A percentile compares a stretch with the other conserved stretches of the same genome.
These are phyloP conservation scores for Leccinum olivaceopallidum DNA, from an alignment of 768 basidiomycete species.

Conservation along the genomic window DNA sequence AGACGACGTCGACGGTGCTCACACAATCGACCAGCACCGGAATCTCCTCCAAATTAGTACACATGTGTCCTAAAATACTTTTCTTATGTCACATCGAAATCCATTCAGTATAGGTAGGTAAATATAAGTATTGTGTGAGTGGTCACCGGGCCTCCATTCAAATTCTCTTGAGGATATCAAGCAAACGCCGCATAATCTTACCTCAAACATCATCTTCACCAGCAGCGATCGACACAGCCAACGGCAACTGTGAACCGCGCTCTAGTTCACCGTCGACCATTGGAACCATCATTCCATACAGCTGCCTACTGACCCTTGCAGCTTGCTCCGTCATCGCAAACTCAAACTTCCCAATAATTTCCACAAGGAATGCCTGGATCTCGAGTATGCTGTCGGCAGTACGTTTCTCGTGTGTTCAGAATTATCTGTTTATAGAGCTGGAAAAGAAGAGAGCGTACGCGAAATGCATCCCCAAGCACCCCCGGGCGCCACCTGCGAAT, in stretches of 20 bases:
- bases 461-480: slow-evolving; percentile 23
- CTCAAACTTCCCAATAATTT: slow-evolving; percentile 55
- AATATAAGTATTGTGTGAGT: too few relatives aligned
- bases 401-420: neutral
- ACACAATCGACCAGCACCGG: too few relatives aligned
- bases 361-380: slow-evolving; percentile 28
- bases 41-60: too few relatives aligned
- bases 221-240: slow-evolving; percentile 3
- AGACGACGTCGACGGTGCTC: too few relatives aligned
- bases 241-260: slow-evolving; percentile 31
- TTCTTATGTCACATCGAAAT: too few relatives aligned
- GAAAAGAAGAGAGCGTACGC: neutral
- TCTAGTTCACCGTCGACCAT: slow-evolving; percentile 32
- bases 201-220: neutral
- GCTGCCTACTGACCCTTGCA: slow-evolving; percentile 27
- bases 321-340: slow-evolving; percentile 31
- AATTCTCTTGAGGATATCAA: too few relatives aligned
- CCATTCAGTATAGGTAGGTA: too few relatives aligned
- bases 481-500: slow-evolving; percentile 22
- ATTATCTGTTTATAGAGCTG: neutral
- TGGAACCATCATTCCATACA: slow-evolving; percentile 32
- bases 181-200: neutral
- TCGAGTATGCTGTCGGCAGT: neutral
- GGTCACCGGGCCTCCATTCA: too few relatives aligned
- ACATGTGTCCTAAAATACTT: too few relatives aligned